A percentile compares a stretch with the other conserved stretches of the same genome.
These are phyloP conservation scores for Puccinia novopanici DNA, from an alignment of 1,284 basidiomycete genomes.

Conservation along the genomic window DNA sequence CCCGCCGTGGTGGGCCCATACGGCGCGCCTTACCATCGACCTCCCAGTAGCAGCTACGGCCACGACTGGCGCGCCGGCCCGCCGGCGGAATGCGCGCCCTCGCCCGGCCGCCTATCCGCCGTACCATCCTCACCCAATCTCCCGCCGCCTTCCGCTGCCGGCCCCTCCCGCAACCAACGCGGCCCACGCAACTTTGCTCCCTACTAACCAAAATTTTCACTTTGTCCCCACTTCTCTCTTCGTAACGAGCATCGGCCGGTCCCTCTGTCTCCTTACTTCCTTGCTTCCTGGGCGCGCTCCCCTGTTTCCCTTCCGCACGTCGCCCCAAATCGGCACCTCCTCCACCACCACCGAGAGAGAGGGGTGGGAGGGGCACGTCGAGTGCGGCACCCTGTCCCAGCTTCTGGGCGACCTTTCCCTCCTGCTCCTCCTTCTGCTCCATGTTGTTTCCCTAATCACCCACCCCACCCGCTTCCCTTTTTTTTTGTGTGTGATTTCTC, in stretches of 20 bases:
- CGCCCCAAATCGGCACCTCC: too few relatives aligned
- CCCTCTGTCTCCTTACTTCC: background rate
- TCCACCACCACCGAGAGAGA: too few relatives aligned
- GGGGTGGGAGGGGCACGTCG: too few relatives aligned
- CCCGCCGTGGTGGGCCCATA: slow-evolving; percentile 34
- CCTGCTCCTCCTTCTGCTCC: too few relatives aligned
- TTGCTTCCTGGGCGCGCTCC: too few relatives aligned
- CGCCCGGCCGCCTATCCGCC: slow-evolving; percentile 29
- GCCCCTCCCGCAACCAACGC: slow-evolving; percentile 39
- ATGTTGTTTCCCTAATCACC: too few relatives aligned
- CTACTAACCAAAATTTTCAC: too few relatives aligned
- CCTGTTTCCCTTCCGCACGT: too few relatives aligned
- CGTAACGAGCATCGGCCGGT: background rate
- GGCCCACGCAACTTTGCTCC: slow-evolving; percentile 44
- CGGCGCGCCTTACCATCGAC: slow-evolving; percentile 12
- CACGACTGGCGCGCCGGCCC: slow-evolving; percentile 40
- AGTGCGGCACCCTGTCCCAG: too few relatives aligned
- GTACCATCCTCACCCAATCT: slow-evolving; percentile 30
- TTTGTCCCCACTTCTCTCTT: background rate
- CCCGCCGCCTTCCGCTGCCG: slow-evolving; percentile 21
- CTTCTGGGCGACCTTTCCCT: too few relatives aligned
- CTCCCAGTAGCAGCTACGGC: slow-evolving; percentile 12
- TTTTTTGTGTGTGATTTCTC: too few relatives aligned
- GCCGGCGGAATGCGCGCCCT: slow-evolving; percentile 22
- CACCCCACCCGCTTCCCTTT: too few relatives aligned